Percentiles rank a stretch among this genome's conserved stretches.
phyloP scores from a whole-genome alignment of 148 eudicot species.

The Selenicereus undatus region DNA sequence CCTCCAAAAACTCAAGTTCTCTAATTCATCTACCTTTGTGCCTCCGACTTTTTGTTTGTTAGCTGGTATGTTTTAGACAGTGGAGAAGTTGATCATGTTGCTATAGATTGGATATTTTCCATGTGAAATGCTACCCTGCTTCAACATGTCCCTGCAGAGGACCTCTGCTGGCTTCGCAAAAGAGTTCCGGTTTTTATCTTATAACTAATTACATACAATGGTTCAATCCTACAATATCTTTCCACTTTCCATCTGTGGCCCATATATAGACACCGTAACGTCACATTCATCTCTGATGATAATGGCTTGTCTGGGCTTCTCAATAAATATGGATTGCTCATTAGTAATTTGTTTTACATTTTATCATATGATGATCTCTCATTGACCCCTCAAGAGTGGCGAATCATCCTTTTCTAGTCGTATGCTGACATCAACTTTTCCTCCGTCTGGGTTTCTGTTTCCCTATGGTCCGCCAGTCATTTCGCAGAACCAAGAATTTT shows the following conservation, averaged over 20 bases:
- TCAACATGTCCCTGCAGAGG: constrained; percentile 38
- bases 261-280: constrained; percentile 23
- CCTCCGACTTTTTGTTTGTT: constrained; percentile 36
- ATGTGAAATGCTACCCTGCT: constrained; percentile 29
- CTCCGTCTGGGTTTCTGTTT: constrained; percentile 45
- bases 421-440: constrained; percentile 63
- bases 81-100: constrained; percentile 39
- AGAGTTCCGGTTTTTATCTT: constrained; percentile 42
- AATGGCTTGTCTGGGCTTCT: constrained; percentile 41
- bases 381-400: constrained; percentile 42
- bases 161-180: constrained; percentile 44
- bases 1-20: constrained; percentile 25
- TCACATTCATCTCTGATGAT: constrained; percentile 34
- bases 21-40: constrained; percentile 14
- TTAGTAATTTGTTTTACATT: constrained; percentile 34
- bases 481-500: constrained; percentile 68
- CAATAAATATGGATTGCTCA: constrained; percentile 46
- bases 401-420: constrained; percentile 39
- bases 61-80: constrained; percentile 33
- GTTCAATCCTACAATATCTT: constrained; percentile 39
- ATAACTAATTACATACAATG: constrained; percentile 36
- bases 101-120: constrained; percentile 36
- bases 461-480: constrained; percentile 65
- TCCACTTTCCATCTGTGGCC: constrained; percentile 37
- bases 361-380: constrained; percentile 43